Conservation (phyloP, 345 rosid genomes). For the Luvunga scandens region DNA sequence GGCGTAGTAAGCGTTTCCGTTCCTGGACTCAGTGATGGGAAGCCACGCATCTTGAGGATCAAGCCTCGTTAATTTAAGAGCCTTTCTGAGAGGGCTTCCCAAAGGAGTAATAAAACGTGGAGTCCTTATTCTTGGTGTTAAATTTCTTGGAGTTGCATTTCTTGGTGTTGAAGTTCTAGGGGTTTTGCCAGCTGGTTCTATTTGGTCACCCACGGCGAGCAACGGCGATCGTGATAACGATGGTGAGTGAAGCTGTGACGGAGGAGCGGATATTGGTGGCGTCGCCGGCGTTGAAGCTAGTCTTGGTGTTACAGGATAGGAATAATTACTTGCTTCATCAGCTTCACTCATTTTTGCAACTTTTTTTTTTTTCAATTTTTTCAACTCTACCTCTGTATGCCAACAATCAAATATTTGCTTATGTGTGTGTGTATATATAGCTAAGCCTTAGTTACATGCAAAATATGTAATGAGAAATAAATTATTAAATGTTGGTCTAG, state of each 20-base stretch:
- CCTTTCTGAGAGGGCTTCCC: slow-evolving; percentile 53
- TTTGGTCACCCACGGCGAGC: slow-evolving; percentile 33
- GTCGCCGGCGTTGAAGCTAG: slow-evolving; percentile 21
- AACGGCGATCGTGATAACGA: slow-evolving; percentile 65
- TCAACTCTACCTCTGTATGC: neutral
- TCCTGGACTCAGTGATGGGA: slow-evolving; percentile 86
- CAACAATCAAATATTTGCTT: neutral
- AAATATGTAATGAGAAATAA: neutral
- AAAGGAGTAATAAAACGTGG: slow-evolving; percentile 64
- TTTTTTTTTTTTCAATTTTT: neutral
- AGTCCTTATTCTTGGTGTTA: slow-evolving; percentile 43
- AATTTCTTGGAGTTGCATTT: slow-evolving; percentile 31
- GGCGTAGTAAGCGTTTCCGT: slow-evolving; percentile 73
- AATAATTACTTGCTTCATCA: slow-evolving; percentile 22
- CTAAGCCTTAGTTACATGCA: neutral
- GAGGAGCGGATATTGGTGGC: slow-evolving; percentile 64
- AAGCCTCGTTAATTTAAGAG: slow-evolving; percentile 52
- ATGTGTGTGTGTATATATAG: no score
- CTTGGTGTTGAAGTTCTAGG: slow-evolving; percentile 2
- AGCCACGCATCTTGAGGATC: slow-evolving; percentile 84
- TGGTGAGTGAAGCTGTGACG: slow-evolving; percentile 72
- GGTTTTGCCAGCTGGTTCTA: slow-evolving; percentile 29
- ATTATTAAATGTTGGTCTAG: no score
- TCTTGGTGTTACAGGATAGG: slow-evolving; percentile 40
- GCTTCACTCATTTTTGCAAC: slow-evolving; percentile 30